Evolutionary conservation across 805 yeast species (phyloP), one percentile per base, ranked within the genome.

Genomic region (Saccharomycopsis fibuligera): DNA sequence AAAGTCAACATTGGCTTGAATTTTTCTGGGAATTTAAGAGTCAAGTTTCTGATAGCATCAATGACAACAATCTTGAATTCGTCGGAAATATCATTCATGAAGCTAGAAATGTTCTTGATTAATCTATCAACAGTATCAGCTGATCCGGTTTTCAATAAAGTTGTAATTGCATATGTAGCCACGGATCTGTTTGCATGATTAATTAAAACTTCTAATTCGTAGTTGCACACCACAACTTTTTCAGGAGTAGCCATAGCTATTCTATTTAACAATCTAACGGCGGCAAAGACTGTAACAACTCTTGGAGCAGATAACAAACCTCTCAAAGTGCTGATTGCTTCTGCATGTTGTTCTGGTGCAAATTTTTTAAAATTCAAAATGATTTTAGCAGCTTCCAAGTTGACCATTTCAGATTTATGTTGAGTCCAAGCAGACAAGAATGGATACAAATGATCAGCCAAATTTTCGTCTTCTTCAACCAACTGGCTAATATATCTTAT

Each of bases 141-240:
- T 56, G 90, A 89, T 63, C 97, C 96, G 1, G 98, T 91, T 69
- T 91, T 93, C 66, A 93, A 78, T 61, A 93, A 73, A 2, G 98
- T 91, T 30, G 98, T 93, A 63, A 93, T 93, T 24, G 99, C 97
- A 67, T 88, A 91, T 14, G 99, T 93, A 12, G 98, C 91, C 56
- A 93, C 81, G 30, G 96, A 83, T 68, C 96, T 81, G 69, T 87
- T 89, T 23, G 90, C 64, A 65, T 91, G 98, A 62, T 83, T 83
- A 60, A 93, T 86, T 63, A 93, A 75, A 29, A 79, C 70, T 68
- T 93, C 98, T 61, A 93, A 76, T 64, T 90, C 97, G 44, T 75
- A 70, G 62, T 88, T 93, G 65, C 95, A 88, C 40, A 78, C 76
- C 35, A 62, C 62, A 45, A 84, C 76, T 59, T 79, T 83, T 57